phyloP scores from a whole-genome alignment of 2,329 filamentous ascomycete species.

The Epichloe bromicola region DNA sequence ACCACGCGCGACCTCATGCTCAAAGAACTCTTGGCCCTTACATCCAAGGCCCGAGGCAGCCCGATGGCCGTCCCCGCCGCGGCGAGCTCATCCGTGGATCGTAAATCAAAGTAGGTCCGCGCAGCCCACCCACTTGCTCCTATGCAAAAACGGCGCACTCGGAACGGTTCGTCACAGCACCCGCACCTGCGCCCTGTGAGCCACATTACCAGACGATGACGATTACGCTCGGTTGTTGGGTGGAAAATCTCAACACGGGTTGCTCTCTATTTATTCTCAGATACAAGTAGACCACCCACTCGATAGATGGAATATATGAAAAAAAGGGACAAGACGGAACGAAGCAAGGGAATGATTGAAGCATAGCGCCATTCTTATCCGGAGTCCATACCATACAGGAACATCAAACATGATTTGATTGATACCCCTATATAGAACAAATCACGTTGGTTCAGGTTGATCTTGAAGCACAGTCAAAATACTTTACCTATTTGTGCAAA shows the following conservation, averaged over 20 bases:
- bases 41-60: slow-evolving; percentile 34
- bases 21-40: slow-evolving; percentile 43
- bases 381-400: neutral
- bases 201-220: no score
- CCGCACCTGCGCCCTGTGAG: no score
- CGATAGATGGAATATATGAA: neutral
- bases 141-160: neutral
- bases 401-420: neutral
- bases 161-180: no score
- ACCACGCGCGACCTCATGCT: slow-evolving; percentile 66
- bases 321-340: neutral
- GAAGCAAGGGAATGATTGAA: neutral
- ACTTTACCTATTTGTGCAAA: neutral
- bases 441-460: neutral
- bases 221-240: no score
- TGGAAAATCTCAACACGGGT: neutral
- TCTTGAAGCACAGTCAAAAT: neutral
- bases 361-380: neutral
- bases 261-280: neutral
- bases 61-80: slow-evolving; percentile 20
- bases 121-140: neutral
- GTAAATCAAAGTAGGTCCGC: neutral
- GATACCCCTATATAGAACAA: slow-evolving; percentile 1
- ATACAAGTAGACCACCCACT: neutral
- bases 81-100: slow-evolving; percentile 19